Base-by-base conservation (phyloP, 345 rosid species). In the Gossypioides kirkii region DNA sequence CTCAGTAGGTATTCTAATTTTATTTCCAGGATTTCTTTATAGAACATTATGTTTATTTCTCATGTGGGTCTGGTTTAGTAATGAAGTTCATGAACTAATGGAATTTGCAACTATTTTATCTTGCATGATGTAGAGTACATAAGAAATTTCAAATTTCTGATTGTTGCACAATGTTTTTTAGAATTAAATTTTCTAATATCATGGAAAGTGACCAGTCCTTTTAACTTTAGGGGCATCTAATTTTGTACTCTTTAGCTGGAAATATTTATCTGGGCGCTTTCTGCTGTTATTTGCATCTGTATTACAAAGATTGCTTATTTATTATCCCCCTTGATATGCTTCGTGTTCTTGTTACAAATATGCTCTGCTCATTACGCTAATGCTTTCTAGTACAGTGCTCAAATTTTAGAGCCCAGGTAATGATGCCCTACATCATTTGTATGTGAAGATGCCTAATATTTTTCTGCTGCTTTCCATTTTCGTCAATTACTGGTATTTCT, bases 1-100 rank as follows among this genome's bases (percentile, higher is more conserved):
- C 91, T 96, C 78, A 96, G 97, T 94, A 96, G 99, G 99, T 96
- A 81, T 68, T 42, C 43, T 0, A 26, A 8, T 68, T 66, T 68
- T 66, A 9, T 16, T 28, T 43, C 14, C 38, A 3, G 45, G 17
- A 67, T 72, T 49, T 25, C 13, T 46, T 25, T 10, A 45, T 66
- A 47, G 20, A 67, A 69, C 36, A 32, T 52, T 69, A 50, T 20
- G n/a, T 43, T 20, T 42, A 1, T 43, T 20, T 64, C 53, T 64
- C 18, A 20, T 43, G 50, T 42, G 49, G 18, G 36, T 2, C 4
- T 41, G 28, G 50, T 22, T 64, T 43, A 18, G 28, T 20, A 43
- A 10, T 2, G 53, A 43, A 42, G 52, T 5, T 18, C 28, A 36
- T 63, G 26, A 20, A 18, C 17, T 64, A 3, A 12, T 25, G 16